A percentile compares a stretch with the other conserved stretches of the same genome.
phyloP scores from a whole-genome alignment of 2,329 filamentous ascomycete genomes.

The Incumbomyces delicatus region DNA sequence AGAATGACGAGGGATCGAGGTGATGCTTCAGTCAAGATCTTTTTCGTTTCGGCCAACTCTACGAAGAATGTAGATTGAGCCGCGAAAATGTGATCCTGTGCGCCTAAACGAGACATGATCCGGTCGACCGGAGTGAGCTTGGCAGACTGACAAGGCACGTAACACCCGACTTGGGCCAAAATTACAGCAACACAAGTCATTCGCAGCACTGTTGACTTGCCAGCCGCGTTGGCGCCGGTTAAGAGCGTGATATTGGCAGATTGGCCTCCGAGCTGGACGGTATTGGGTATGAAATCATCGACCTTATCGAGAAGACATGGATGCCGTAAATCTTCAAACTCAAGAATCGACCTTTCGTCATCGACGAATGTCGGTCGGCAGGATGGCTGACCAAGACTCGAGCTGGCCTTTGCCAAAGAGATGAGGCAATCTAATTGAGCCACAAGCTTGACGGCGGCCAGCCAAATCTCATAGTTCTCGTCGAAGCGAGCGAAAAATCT shows the following conservation, averaged over 20 bases:
- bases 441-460: constrained; percentile 79
- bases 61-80: constrained; percentile 98
- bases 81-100: constrained; percentile 98
- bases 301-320: constrained; percentile 88
- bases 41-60: constrained; percentile 93
- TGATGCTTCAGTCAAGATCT: constrained; percentile 90
- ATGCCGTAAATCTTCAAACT: constrained; percentile 86
- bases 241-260: constrained; percentile 77
- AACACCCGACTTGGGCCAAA: constrained; percentile 92
- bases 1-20: constrained; percentile 91
- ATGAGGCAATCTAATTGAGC: constrained; percentile 92
- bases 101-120: constrained; percentile 96
- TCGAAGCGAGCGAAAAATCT: constrained; percentile 86
- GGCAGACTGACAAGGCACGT: constrained; percentile 74
- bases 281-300: constrained; percentile 92
- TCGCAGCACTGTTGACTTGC: constrained; percentile 89
- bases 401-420: constrained; percentile 80
- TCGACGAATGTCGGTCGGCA: constrained; percentile 86
- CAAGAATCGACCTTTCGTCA: constrained; percentile 72
- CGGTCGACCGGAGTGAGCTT: constrained; percentile 83
- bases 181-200: constrained; percentile 98
- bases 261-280: constrained; percentile 74
- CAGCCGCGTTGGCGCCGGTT: constrained; percentile 92
- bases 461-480: constrained; percentile 72
- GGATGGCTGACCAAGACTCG: constrained; percentile 71